Evolutionary conservation across 768 basidiomycete species (phyloP).

Genomic region (Cystofilobasidium bisporidii): DNA sequence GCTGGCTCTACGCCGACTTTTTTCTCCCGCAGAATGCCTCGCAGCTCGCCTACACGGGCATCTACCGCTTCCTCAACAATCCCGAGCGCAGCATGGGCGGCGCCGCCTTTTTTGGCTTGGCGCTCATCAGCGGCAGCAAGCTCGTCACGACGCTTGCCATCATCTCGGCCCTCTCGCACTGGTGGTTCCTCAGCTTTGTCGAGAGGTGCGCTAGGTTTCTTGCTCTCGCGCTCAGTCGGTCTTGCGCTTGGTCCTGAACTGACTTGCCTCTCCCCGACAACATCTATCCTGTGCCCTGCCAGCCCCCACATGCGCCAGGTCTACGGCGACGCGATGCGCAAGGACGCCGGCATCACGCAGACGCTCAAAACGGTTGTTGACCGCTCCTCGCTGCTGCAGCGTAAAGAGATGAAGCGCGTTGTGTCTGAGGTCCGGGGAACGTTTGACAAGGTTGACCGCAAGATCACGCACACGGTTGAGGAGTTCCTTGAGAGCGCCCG

Average conservation of each 20-base stretch:
- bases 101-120: constrained; percentile 87
- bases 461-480: constrained; percentile 83
- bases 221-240: too few relatives aligned
- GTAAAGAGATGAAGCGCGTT: constrained; percentile 62
- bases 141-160: constrained; percentile 79
- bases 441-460: constrained; percentile 90
- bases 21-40: constrained; percentile 80
- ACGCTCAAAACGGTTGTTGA: constrained; percentile 91
- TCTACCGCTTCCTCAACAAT: constrained; percentile 60
- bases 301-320: constrained; percentile 98
- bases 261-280: too few relatives aligned
- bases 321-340: constrained; percentile 84
- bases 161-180: constrained; percentile 73
- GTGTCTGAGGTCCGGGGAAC: constrained; percentile 87
- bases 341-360: constrained; percentile 94
- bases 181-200: constrained; percentile 89
- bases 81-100: constrained; percentile 65
- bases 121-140: constrained; percentile 82
- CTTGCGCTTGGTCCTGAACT: too few relatives aligned
- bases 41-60: constrained; percentile 87
- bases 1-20: constrained; percentile 98
- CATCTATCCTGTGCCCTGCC: neutral
- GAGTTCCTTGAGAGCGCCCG: constrained; percentile 86
- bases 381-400: constrained; percentile 66
- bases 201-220: constrained; percentile 94